Evolutionary conservation across 2,329 filamentous ascomycete species (phyloP), one percentile per base, ranked within the genome.

Genomic region (Periconia sp.): DNA sequence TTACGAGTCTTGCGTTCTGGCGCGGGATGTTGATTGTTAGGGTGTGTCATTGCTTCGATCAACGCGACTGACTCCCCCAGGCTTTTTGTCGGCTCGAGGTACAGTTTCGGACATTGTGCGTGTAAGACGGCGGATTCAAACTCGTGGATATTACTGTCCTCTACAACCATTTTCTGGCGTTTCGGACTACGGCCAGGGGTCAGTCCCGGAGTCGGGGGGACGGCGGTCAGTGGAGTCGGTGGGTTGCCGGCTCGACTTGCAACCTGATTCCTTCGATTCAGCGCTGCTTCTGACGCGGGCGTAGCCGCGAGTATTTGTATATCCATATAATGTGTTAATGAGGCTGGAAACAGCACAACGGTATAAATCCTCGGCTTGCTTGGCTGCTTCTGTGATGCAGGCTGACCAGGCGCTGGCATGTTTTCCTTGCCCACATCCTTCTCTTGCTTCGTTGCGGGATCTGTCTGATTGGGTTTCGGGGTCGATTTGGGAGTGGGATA

Each of bases 1-100:
- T 99, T 97, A 53, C 94, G 83, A 8, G 87, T 88, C 80, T 96
- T 97, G 2, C 92, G 92, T 55, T 89, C 84, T 0, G 94, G 93
- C 10, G 91, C 87, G 42, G 85, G 80, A 47, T 88, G 84, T 30
- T 85, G 83, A 71, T 97, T 90, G 52, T 91, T 85, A 7, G 92
- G 89, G 70, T 95, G 90, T 18, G 85, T 81, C 62, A 93, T 79
- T 17, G 82, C 79, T 30, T 91, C 85, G 2, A 97, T 80, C 3
- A 95, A 80, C 11, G 81, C 80, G 45, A 92, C 87, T 1, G 86
- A 86, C 60, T 92, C 88, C 45, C 85, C 85, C 2, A 84, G 76
- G 57, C 77, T 88, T 61, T 83, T 84, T 1, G 89, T 90, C 0
- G 92, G 88, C 30, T 93, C 88, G 19, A 99, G 79, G 60, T 88